phyloP scores from a whole-genome alignment of 179 eudicot genomes.

The Heliamphora pulchella region DNA sequence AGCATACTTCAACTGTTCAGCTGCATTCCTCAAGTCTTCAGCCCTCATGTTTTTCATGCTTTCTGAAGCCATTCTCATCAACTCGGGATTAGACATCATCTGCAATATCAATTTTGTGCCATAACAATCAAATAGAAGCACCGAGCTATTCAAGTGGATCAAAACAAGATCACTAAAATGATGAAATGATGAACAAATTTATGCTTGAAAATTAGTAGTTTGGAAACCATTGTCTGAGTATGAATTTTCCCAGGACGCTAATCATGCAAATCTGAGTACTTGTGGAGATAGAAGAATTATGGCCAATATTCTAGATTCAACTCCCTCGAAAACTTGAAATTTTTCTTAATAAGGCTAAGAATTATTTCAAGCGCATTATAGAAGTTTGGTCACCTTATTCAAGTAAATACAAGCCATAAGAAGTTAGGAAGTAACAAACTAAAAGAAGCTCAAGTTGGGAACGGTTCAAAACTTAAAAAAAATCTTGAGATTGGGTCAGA shows the following conservation, averaged over 20 bases:
- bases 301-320: slow-evolving; percentile 1
- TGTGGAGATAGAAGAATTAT: no score
- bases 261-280: neutral
- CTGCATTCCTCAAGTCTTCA: slow-evolving; percentile 80
- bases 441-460: neutral
- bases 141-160: neutral
- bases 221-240: neutral
- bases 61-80: slow-evolving; percentile 90
- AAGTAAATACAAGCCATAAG: neutral
- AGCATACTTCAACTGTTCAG: slow-evolving; percentile 81
- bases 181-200: neutral
- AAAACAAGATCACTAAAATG: neutral
- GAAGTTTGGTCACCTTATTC: neutral
- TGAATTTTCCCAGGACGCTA: neutral
- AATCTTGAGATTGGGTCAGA: neutral
- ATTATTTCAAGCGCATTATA: neutral
- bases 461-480: neutral
- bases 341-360: neutral
- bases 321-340: neutral
- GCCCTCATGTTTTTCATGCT: slow-evolving; percentile 84
- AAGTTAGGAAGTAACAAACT: neutral
- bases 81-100: slow-evolving; percentile 99
- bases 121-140: neutral
- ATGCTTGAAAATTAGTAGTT: neutral
- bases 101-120: slow-evolving; percentile 24